A percentile compares a stretch with the other conserved stretches of the same genome.
phyloP scores from a whole-genome alignment of 225 moss, liverwort and hornwort genomes.

The Rhytidiadelphus loreus region DNA sequence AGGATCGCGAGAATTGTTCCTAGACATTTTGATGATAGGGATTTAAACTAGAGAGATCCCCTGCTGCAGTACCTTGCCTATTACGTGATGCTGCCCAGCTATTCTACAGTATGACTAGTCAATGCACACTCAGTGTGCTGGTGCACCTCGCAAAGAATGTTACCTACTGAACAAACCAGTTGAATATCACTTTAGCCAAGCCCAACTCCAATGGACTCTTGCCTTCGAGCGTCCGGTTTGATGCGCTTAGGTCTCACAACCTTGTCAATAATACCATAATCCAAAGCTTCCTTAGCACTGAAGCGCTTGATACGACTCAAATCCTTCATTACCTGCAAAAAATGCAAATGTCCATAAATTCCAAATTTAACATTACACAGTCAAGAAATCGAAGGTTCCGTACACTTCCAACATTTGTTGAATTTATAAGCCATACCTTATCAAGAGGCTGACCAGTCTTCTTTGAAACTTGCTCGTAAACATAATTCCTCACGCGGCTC shows the following conservation, averaged over 20 bases:
- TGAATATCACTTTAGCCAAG: constrained; percentile 7
- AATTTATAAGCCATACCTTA: constrained; percentile 38
- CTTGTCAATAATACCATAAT: constrained; percentile 94
- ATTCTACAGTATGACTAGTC: constrained; percentile 14
- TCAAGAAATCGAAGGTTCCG: neutral
- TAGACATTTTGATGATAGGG: neutral
- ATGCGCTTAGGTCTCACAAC: constrained; percentile 71
- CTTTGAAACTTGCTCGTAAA: constrained; percentile 76
- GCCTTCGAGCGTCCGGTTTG: constrained; percentile 41
- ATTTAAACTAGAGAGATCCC: neutral
- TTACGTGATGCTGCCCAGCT: constrained; percentile 4
- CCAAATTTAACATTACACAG: neutral
- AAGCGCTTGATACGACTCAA: constrained; percentile 97
- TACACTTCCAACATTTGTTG: neutral
- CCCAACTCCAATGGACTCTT: constrained; percentile 38
- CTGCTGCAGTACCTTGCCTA: constrained; percentile 1
- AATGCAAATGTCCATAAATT: neutral
- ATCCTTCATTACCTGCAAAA: constrained; percentile 86
- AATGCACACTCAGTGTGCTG: neutral
- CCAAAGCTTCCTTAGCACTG: constrained; percentile 91
- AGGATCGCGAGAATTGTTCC: neutral
- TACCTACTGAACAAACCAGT: constrained; percentile 6
- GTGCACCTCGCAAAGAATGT: constrained; percentile 4
- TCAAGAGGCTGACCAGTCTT: constrained; percentile 91
- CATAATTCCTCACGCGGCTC: constrained; percentile 80